phyloP scores from a whole-genome alignment of 2,329 filamentous ascomycete species.

The Sarocladiaceae sp. region DNA sequence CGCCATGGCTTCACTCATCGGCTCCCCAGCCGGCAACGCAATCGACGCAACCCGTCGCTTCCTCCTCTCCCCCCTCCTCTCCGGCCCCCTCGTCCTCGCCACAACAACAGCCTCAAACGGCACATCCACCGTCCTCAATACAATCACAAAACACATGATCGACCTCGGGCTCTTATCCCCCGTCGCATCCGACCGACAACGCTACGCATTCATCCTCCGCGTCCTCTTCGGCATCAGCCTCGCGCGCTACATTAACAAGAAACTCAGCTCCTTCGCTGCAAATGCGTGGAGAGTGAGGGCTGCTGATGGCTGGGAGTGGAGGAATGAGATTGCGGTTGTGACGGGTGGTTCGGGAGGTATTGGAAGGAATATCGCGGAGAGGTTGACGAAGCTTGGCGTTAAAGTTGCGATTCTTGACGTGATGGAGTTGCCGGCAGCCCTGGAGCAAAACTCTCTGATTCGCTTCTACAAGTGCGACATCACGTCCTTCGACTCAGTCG shows the following conservation, averaged over 20 bases:
- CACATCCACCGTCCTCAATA: not conserved
- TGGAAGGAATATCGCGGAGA: conserved; percentile 55
- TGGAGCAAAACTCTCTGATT: conserved; percentile 36
- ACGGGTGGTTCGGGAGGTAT: conserved; percentile 70
- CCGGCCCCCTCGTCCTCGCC: conserved; percentile 3
- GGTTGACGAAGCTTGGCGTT: conserved; percentile 54
- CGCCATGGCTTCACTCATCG: conserved; percentile 8
- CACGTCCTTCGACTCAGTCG: conserved; percentile 46
- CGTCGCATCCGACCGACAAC: not conserved
- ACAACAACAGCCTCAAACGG: not conserved
- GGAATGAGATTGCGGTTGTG: conserved; percentile 51
- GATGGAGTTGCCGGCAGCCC: conserved; percentile 9
- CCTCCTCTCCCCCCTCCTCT: conserved; percentile 1
- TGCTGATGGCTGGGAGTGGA: conserved; percentile 16
- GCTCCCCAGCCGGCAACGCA: conserved; percentile 3
- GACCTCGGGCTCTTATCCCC: not conserved
- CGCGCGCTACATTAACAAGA: conserved; percentile 13
- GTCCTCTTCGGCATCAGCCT: conserved; percentile 12
- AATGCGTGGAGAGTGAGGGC: conserved; percentile 13
- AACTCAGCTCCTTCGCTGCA: conserved; percentile 13
- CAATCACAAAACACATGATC: not conserved
- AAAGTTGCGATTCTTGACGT: conserved; percentile 68
- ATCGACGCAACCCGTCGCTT: conserved; percentile 3
- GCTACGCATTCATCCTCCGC: conserved; percentile 6
- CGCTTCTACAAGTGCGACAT: conserved; percentile 66